phyloP scores from a whole-genome alignment of 23 red algal genomes.

The Gracilaria domingensis region DNA sequence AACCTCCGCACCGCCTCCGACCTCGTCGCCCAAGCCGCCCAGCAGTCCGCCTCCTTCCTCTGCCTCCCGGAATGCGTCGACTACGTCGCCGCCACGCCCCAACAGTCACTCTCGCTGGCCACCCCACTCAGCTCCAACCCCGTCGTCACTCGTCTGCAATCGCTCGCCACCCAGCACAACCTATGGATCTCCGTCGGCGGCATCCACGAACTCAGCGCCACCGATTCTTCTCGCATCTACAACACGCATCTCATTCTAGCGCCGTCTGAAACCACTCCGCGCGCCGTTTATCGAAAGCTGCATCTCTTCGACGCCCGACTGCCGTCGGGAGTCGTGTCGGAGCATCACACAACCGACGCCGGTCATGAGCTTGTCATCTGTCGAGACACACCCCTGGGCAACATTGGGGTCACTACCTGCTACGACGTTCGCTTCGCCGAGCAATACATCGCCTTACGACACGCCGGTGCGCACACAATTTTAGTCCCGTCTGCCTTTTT shows the following conservation, averaged over 20 bases:
- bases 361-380: slow-evolving; percentile 32
- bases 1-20: slow-evolving; percentile 15
- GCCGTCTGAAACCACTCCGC: slow-evolving; percentile 12
- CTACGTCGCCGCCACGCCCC: slow-evolving; percentile 30
- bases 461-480: slow-evolving; percentile 52
- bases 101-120: slow-evolving; percentile 43
- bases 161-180: slow-evolving; percentile 62
- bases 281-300: slow-evolving; percentile 77
- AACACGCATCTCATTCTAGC: slow-evolving; percentile 71
- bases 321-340: slow-evolving; percentile 42
- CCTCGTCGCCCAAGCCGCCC: slow-evolving; percentile 18
- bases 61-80: slow-evolving; percentile 78
- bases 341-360: slow-evolving; percentile 45
- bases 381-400: slow-evolving; percentile 71
- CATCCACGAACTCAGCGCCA: slow-evolving; percentile 64
- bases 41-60: slow-evolving; percentile 39
- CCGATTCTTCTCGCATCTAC: slow-evolving; percentile 34
- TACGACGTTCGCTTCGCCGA: slow-evolving; percentile 80
- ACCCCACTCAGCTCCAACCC: slow-evolving; percentile 58
- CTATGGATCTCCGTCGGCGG: slow-evolving; percentile 77
- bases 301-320: slow-evolving; percentile 69
- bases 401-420: slow-evolving; percentile 72
- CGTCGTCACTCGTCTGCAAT: slow-evolving; percentile 47
- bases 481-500: slow-evolving; percentile 71
- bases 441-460: slow-evolving; percentile 56